Conservation (phyloP, 371 early-diverging fungal species). For the Rhizopus arrhizus region DNA sequence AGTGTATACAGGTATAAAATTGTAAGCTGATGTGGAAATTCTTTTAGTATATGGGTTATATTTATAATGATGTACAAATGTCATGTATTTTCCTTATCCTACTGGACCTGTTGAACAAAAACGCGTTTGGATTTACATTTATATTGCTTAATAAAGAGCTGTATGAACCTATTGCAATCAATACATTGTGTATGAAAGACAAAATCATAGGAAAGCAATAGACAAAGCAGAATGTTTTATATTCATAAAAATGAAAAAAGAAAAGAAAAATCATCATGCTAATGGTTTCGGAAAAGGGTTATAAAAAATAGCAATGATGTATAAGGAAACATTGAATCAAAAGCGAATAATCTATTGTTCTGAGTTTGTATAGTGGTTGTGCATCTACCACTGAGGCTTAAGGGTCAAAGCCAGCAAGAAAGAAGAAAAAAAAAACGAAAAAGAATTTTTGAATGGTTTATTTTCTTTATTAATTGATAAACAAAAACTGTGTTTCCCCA, state of each 20-base stretch:
- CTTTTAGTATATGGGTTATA: conserved; percentile 59
- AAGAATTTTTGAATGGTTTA: no score
- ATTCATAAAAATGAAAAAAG: conserved; percentile 78
- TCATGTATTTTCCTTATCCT: conserved; percentile 85
- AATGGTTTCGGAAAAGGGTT: conserved; percentile 60
- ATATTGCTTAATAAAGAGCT: conserved; percentile 77
- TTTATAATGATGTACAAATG: conserved; percentile 92
- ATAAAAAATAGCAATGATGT: conserved; percentile 61
- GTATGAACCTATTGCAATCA: conserved; percentile 87
- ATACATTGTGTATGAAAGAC: conserved; percentile 87
- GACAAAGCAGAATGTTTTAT: conserved; percentile 94
- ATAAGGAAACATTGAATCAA: conserved; percentile 63
- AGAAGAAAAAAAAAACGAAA: no score
- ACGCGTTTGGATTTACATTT: conserved; percentile 67
- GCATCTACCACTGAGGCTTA: no score
- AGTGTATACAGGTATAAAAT: no score
- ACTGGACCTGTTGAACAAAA: conserved; percentile 72
- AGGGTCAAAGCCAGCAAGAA: no score
- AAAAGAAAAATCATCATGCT: conserved; percentile 78
- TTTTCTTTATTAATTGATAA: no score
- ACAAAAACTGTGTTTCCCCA: no score
- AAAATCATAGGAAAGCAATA: conserved; percentile 77
- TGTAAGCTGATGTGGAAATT: no score
- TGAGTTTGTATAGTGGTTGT: no score
- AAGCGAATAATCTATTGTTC: not conserved